phyloP scores from a whole-genome alignment of 2,329 filamentous ascomycete genomes.

The Aspergillus nomiae region DNA sequence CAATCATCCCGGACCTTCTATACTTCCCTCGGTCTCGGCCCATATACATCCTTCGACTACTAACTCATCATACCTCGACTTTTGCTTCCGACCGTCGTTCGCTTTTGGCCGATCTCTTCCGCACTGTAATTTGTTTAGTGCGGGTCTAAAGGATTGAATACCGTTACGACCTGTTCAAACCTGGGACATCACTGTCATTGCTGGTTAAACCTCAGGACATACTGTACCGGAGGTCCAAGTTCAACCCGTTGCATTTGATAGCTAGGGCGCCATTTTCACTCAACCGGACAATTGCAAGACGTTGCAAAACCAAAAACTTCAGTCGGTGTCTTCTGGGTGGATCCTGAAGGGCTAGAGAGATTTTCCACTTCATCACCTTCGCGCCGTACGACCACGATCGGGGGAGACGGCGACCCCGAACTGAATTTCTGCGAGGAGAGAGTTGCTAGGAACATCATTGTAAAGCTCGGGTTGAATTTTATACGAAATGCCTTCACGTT shows the following conservation, averaged over 20 bases:
- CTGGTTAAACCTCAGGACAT: neutral
- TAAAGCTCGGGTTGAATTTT: slow-evolving; percentile 21
- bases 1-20: slow-evolving; percentile 18
- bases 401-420: slow-evolving; percentile 47
- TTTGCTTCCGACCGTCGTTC: slow-evolving; percentile 21
- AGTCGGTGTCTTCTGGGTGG: slow-evolving; percentile 7
- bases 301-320: slow-evolving; percentile 19
- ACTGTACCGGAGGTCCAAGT: neutral
- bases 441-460: slow-evolving; percentile 2
- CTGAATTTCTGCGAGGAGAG: slow-evolving; percentile 12
- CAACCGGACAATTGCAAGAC: slow-evolving; percentile 23
- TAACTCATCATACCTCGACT: neutral
- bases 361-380: slow-evolving; percentile 25
- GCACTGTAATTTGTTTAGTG: slow-evolving; percentile 4
- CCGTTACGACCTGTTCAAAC: slow-evolving; percentile 2
- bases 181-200: neutral
- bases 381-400: slow-evolving; percentile 47
- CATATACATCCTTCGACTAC: slow-evolving; percentile 14
- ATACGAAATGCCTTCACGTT: slow-evolving; percentile 73
- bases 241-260: slow-evolving; percentile 21
- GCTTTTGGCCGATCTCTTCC: slow-evolving; percentile 18
- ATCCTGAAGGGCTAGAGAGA: slow-evolving; percentile 21
- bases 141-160: slow-evolving; percentile 9
- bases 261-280: slow-evolving; percentile 19
- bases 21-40: slow-evolving; percentile 19